phyloP scores from a whole-genome alignment of 352 stramenopile genomes.

The Globisporangium spiculum region DNA sequence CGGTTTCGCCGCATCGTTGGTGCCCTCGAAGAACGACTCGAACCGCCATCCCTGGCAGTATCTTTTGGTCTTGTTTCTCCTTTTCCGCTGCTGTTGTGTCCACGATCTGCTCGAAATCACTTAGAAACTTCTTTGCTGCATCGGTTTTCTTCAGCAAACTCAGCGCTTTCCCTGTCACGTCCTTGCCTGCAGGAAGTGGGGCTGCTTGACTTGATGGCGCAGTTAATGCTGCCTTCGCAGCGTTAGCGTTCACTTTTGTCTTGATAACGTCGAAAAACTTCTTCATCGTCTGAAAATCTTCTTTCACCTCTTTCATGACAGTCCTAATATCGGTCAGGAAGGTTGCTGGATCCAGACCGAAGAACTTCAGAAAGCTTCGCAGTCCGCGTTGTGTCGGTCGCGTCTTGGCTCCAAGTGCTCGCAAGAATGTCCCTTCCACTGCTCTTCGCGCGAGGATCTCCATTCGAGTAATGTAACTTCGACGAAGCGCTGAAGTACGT shows the following conservation, averaged over 20 bases:
- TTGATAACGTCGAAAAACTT: slow-evolving; percentile 64
- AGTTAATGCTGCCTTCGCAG: slow-evolving; percentile 19
- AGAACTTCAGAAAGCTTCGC: slow-evolving; percentile 66
- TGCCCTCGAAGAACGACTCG: slow-evolving; percentile 75
- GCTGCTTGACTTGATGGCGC: slow-evolving; percentile 13
- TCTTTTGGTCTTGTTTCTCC: slow-evolving; percentile 29
- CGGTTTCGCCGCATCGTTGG: slow-evolving; percentile 72
- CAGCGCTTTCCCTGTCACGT: neutral
- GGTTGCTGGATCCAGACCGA: slow-evolving; percentile 70
- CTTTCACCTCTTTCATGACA: slow-evolving; percentile 60
- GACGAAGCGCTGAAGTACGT: slow-evolving; percentile 56
- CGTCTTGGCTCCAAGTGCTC: slow-evolving; percentile 51
- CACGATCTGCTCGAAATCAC: slow-evolving; percentile 61
- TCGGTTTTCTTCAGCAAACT: slow-evolving; percentile 41
- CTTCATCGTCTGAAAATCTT: slow-evolving; percentile 66
- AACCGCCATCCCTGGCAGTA: slow-evolving; percentile 54
- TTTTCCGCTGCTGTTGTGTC: slow-evolving; percentile 36
- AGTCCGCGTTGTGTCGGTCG: slow-evolving; percentile 59
- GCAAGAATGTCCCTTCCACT: slow-evolving; percentile 61
- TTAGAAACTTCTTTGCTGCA: slow-evolving; percentile 52
- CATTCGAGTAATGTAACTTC: slow-evolving; percentile 77
- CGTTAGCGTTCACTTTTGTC: slow-evolving; percentile 48
- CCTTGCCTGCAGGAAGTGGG: neutral
- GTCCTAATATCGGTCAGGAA: slow-evolving; percentile 68
- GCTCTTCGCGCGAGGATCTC: slow-evolving; percentile 59